Conservation (phyloP, 2,329 filamentous ascomycete species). For the Xylariaceae sp. region DNA sequence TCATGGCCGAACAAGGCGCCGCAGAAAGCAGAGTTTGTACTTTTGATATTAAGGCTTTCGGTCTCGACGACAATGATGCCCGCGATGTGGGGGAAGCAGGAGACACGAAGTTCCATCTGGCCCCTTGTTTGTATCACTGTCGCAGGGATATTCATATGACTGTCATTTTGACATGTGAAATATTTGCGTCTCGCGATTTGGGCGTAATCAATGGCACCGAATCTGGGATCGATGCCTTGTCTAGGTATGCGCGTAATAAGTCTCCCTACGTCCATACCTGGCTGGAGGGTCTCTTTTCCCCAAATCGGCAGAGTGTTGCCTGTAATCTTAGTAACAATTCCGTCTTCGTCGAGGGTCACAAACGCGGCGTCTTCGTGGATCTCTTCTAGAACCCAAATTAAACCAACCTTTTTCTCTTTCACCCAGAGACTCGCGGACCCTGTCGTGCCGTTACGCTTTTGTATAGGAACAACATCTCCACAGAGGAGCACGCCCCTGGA, state of each 20-base stretch:
- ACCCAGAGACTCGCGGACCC: slow-evolving; percentile 97
- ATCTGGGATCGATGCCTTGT: slow-evolving; percentile 65
- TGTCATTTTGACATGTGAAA: slow-evolving; percentile 79
- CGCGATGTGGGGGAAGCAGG: slow-evolving; percentile 94
- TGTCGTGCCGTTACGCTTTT: slow-evolving; percentile 87
- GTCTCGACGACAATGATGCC: slow-evolving; percentile 93
- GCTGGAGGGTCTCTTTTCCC: slow-evolving; percentile 64
- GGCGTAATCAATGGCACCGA: slow-evolving; percentile 72
- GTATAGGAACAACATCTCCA: slow-evolving; percentile 96
- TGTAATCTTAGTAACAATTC: slow-evolving; percentile 62
- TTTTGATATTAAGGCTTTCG: slow-evolving; percentile 72
- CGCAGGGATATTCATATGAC: slow-evolving; percentile 77
- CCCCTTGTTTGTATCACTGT: slow-evolving; percentile 71
- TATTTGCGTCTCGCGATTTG: slow-evolving; percentile 68
- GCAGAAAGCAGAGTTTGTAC: slow-evolving; percentile 92
- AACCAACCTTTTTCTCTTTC: slow-evolving; percentile 87
- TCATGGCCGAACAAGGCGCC: slow-evolving; percentile 87
- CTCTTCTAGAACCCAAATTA: slow-evolving; percentile 98
- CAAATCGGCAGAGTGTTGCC: slow-evolving; percentile 86
- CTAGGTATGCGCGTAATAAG: slow-evolving; percentile 81
- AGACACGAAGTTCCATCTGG: slow-evolving; percentile 72
- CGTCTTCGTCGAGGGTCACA: slow-evolving; percentile 72
- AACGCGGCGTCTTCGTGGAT: slow-evolving; percentile 90
- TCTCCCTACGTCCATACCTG: slow-evolving; percentile 70
- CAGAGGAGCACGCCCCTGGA: slow-evolving; percentile 88